Base-by-base conservation (phyloP, 1,284 basidiomycete genomes). In the Kalmanozyma brasiliensis region DNA sequence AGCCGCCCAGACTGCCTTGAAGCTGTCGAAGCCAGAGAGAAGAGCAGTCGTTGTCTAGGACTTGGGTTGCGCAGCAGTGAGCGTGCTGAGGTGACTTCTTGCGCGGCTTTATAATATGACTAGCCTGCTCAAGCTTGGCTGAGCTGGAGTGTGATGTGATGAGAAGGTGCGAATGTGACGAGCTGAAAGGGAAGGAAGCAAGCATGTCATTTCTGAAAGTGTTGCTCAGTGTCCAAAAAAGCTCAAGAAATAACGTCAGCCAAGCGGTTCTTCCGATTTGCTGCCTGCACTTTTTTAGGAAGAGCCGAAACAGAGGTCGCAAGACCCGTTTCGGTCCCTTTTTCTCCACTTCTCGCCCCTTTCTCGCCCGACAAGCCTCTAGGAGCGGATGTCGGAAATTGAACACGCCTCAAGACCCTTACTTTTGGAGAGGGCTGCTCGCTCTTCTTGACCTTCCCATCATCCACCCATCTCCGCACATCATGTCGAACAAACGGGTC, bases 401-500 rank as follows among this genome's bases (percentile, higher is more conserved):
- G 55, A 22, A 29, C 52, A 38, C 35, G 44, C 34, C 38, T 56
- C 33, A 46, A 49, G 61, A 64, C 61, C 61, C 55, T 63, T 24
- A 36, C 23, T 24, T 33, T 32, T 13, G 20, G 7, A 19, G 19
- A 19, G n/a, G n/a, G 26, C 23, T 20, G 33, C n/a, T n/a, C n/a
- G 10, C 24, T 32, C 9, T 24, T 34, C 9, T 23, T 36, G 1
- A 38, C 30, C 35, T 44, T 41, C 23, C 6, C 20, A 35, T 29
- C 17, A 4, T n/a, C 19, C 22, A 9, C 22, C 14, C 14, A 19
- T 17, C 11, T 6, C 11, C 11, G 26, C 26, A 29, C 49, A 45
- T 16, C 35, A 71, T 71, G 68, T 66, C 68, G 37, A 71, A 59
- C 65, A 68, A 63, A 41, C 49, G 65, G 14, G 58, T 63, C 16